Conservation (phyloP, 1,284 basidiomycete species). For the Retiboletus flavoniger region DNA sequence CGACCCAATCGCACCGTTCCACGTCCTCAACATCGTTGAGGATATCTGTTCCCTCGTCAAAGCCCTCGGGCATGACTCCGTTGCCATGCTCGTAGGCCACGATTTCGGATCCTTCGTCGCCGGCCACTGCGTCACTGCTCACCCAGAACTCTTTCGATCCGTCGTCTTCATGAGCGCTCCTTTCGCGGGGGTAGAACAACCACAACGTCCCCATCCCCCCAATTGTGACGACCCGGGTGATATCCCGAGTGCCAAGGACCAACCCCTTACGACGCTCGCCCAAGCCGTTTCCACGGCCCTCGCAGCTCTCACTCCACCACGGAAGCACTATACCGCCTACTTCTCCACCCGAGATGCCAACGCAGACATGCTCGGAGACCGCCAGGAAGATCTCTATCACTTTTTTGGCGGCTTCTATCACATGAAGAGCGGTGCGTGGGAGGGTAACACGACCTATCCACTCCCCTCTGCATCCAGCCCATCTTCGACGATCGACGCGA, state of each 20-base stretch:
- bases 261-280: constrained; percentile 10
- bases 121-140: constrained; percentile 50
- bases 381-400: constrained; percentile 44
- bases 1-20: constrained; percentile 51
- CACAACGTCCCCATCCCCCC: not conserved
- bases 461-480: constrained; percentile 32
- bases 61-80: constrained; percentile 49
- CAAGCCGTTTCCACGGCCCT: constrained; percentile 32
- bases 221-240: not conserved
- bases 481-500: constrained; percentile 21
- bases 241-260: constrained; percentile 7
- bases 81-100: constrained; percentile 54
- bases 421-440: constrained; percentile 59
- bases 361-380: constrained; percentile 40
- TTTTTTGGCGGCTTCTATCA: constrained; percentile 61
- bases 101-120: constrained; percentile 59
- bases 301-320: constrained; percentile 45
- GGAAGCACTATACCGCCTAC: constrained; percentile 59
- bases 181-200: constrained; percentile 40
- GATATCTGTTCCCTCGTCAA: constrained; percentile 53
- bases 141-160: constrained; percentile 55
- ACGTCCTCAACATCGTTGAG: constrained; percentile 48
- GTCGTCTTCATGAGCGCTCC: constrained; percentile 62
- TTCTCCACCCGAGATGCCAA: constrained; percentile 49
- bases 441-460: constrained; percentile 40